Percentiles rank a stretch among this genome's conserved stretches.
Conservation (phyloP, 106 monocot genomes). For the Allium cepa region DNA sequence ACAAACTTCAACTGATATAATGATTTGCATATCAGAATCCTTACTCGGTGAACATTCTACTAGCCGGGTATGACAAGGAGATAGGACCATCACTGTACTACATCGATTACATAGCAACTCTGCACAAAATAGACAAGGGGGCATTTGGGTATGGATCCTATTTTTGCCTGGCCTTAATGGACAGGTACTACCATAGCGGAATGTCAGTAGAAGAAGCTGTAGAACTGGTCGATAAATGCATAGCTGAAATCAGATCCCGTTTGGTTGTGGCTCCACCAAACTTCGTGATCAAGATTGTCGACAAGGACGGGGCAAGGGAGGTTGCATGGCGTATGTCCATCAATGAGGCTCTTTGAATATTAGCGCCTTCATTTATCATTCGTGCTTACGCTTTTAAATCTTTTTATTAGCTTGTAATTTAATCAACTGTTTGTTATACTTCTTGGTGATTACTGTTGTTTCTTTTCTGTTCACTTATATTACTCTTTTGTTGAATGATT, state of each 20-base stretch:
- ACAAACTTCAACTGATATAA: neutral
- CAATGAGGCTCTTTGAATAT: conserved; percentile 25
- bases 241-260: conserved; percentile 68
- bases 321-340: conserved; percentile 78
- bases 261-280: conserved; percentile 78
- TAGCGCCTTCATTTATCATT: no score
- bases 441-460: no score
- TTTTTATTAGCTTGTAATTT: no score
- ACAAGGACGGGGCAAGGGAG: conserved; percentile 83
- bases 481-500: no score
- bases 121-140: conserved; percentile 92
- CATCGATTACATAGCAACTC: conserved; percentile 87
- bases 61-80: conserved; percentile 87
- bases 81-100: conserved; percentile 82
- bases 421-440: no score
- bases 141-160: conserved; percentile 86
- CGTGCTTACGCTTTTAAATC: no score
- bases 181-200: conserved; percentile 56
- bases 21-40: conserved; percentile 50
- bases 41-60: conserved; percentile 60
- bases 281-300: conserved; percentile 89
- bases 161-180: conserved; percentile 74
- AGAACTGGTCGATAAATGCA: conserved; percentile 70
- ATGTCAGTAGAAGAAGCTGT: conserved; percentile 82
- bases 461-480: no score